Conservation (phyloP, 768 basidiomycete species). For the Cystobasidium onofrii region DNA sequence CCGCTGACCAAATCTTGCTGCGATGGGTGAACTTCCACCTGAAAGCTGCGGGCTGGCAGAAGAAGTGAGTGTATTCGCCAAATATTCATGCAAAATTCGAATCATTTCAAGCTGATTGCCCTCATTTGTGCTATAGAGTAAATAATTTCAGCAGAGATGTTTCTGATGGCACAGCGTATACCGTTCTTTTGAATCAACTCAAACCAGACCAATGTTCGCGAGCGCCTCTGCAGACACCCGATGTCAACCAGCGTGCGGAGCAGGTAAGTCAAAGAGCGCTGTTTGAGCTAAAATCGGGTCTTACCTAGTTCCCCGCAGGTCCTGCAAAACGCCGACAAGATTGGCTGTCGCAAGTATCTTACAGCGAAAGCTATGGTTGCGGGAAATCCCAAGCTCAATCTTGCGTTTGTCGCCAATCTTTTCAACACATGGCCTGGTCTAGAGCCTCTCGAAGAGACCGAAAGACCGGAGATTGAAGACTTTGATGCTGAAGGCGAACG, state of each 20-base stretch:
- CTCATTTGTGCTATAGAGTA: slow-evolving; percentile 54
- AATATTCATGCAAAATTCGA: too few species aligned
- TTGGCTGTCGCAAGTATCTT: slow-evolving; percentile 92
- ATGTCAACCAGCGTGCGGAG: slow-evolving; percentile 76
- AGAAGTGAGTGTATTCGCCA: slow-evolving; percentile 54
- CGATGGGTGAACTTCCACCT: slow-evolving; percentile 99
- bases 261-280: slow-evolving; percentile 54
- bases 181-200: slow-evolving; percentile 86
- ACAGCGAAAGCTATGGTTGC: slow-evolving; percentile 81
- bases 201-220: slow-evolving; percentile 86
- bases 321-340: slow-evolving; percentile 82
- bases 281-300: too few species aligned
- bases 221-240: slow-evolving; percentile 77
- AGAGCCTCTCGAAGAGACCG: slow-evolving; percentile 83
- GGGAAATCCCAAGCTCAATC: slow-evolving; percentile 93
- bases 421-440: slow-evolving; percentile 97
- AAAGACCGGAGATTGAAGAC: slow-evolving; percentile 89
- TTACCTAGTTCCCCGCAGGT: slow-evolving; percentile 54
- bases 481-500: slow-evolving; percentile 99
- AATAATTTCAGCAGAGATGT: slow-evolving; percentile 97
- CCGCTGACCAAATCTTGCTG: slow-evolving; percentile 93
- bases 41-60: slow-evolving; percentile 84
- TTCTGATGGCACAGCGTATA: slow-evolving; percentile 96
- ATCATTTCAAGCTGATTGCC: too few species aligned
- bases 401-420: slow-evolving; percentile 95